Evolutionary conservation across 2,329 filamentous ascomycete species (phyloP).

Genomic region (Colletotrichum navitas): DNA sequence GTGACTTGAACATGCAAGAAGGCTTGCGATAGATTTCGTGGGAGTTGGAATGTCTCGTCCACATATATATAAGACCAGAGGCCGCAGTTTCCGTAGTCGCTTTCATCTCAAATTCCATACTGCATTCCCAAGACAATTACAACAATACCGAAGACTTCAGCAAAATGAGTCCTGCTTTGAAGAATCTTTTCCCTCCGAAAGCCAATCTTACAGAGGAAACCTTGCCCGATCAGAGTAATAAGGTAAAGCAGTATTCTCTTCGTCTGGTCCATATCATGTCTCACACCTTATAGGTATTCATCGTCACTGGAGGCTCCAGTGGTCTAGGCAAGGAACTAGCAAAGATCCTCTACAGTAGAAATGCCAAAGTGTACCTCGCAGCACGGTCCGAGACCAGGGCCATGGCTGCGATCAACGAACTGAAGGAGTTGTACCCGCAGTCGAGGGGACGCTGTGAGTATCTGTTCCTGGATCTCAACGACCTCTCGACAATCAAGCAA

Average conservation of each 20-base stretch:
- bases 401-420: constrained; percentile 19
- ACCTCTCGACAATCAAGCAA: constrained; percentile 46
- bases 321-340: constrained; percentile 59
- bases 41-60: not conserved
- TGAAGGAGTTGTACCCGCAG: constrained; percentile 43
- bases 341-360: constrained; percentile 61
- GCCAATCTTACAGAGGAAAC: constrained; percentile 16
- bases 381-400: constrained; percentile 49
- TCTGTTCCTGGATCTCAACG: constrained; percentile 53
- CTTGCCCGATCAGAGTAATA: constrained; percentile 19
- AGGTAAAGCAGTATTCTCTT: not conserved
- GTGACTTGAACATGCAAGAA: too few relatives aligned
- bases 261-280: not conserved
- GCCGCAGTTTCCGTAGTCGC: too few relatives aligned
- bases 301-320: constrained; percentile 56
- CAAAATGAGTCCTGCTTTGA: not conserved
- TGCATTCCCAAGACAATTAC: not conserved
- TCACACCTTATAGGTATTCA: constrained; percentile 43
- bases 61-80: not conserved
- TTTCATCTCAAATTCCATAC: not conserved
- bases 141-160: not conserved
- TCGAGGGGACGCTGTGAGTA: constrained; percentile 52
- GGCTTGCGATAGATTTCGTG: not conserved
- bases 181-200: not conserved
- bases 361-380: constrained; percentile 63